phyloP scores from a whole-genome alignment of 768 basidiomycete species.

The Suillus fuscotomentosus region DNA sequence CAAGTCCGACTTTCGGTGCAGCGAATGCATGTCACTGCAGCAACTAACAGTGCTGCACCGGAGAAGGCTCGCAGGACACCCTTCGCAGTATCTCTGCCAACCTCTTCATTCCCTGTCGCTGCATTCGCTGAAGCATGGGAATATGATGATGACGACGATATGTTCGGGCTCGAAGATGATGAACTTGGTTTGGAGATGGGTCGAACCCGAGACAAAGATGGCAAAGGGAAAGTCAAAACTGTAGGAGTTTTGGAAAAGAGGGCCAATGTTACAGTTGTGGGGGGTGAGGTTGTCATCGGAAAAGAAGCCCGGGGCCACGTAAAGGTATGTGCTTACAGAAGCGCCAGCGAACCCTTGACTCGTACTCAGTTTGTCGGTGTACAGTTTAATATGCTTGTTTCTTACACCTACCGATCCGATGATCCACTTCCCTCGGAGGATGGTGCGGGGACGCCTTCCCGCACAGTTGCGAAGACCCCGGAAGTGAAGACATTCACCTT shows the following conservation, averaged over 20 bases:
- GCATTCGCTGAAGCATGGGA: conserved; percentile 98
- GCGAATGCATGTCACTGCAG: conserved; percentile 53
- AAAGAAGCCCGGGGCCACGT: conserved; percentile 76
- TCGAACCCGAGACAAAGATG: conserved; percentile 45
- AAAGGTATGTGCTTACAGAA: conserved; percentile 52
- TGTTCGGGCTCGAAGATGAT: conserved; percentile 58
- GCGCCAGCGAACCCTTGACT: background rate
- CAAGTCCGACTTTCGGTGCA: conserved; percentile 85
- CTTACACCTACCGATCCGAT: conserved; percentile 92
- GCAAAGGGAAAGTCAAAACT: conserved; percentile 49
- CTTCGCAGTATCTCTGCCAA: conserved; percentile 80
- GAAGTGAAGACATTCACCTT: conserved; percentile 90
- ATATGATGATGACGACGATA: conserved; percentile 89
- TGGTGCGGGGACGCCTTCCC: conserved; percentile 45
- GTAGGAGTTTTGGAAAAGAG: conserved; percentile 86
- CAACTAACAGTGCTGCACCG: conserved; percentile 37
- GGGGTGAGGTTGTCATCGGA: conserved; percentile 84
- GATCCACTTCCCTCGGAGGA: conserved; percentile 71
- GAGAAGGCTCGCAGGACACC: conserved; percentile 68
- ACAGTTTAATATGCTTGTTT: conserved; percentile 92
- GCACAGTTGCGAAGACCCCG: conserved; percentile 49
- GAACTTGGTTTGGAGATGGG: conserved; percentile 33
- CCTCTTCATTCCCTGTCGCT: conserved; percentile 74
- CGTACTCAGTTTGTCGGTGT: background rate
- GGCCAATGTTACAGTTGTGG: conserved; percentile 86